phyloP scores from a whole-genome alignment of 768 basidiomycete genomes.

The Xerocomellus intermedius region DNA sequence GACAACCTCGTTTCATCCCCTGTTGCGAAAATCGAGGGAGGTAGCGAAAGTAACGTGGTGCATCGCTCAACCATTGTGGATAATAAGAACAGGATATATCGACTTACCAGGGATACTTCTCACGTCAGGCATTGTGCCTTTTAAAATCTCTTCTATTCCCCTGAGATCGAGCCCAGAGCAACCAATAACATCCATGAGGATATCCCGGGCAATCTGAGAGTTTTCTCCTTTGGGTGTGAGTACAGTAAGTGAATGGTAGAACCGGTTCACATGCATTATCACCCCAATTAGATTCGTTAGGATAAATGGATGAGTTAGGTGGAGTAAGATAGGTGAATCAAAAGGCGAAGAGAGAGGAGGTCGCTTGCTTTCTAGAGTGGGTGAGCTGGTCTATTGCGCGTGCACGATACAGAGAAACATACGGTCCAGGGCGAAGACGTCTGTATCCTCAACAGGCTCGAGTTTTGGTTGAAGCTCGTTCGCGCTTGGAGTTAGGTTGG shows the following conservation, averaged over 20 bases:
- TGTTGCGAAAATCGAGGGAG: constrained; percentile 22
- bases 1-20: constrained; percentile 51
- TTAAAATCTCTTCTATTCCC: constrained; percentile 49
- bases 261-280: constrained; percentile 56
- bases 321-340: constrained; percentile 47
- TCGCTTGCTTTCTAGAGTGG: constrained; percentile 25
- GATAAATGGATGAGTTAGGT: constrained; percentile 61
- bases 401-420: constrained; percentile 23
- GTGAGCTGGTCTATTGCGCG: constrained; percentile 40
- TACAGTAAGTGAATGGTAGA: constrained; percentile 51
- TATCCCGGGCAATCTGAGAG: constrained; percentile 60
- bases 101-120: constrained; percentile 24
- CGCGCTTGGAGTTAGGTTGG: constrained; percentile 10
- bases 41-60: neutral
- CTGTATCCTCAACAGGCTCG: constrained; percentile 28
- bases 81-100: constrained; percentile 7
- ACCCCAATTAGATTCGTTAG: constrained; percentile 50
- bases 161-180: constrained; percentile 63
- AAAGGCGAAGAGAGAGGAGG: constrained; percentile 20
- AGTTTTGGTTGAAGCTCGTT: constrained; percentile 20
- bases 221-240: constrained; percentile 59
- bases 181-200: constrained; percentile 61
- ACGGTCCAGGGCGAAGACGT: constrained; percentile 28
- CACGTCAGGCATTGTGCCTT: constrained; percentile 30
- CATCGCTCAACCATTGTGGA: neutral